A percentile compares a stretch with the other conserved stretches of the same genome.
These are phyloP conservation scores for Knufia fluminis DNA, from an alignment of 2,329 filamentous ascomycete species.

Conservation along the genomic window DNA sequence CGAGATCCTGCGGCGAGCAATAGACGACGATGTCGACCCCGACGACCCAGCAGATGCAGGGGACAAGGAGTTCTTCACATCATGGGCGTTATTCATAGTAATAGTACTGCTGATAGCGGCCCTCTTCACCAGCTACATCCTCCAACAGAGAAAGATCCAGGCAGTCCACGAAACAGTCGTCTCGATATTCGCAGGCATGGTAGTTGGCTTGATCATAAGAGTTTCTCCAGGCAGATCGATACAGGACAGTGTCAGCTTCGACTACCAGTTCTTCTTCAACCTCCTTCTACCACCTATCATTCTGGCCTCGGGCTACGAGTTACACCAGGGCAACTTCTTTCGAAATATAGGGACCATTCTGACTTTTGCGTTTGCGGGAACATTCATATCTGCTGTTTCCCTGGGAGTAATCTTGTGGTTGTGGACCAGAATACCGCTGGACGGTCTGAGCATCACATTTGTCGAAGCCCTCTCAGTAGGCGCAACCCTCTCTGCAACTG, in stretches of 20 bases:
- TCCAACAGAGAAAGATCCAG: conserved; percentile 94
- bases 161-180: conserved; percentile 97
- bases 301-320: conserved; percentile 88
- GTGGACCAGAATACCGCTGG: conserved; percentile 78
- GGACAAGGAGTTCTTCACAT: conserved; percentile 88
- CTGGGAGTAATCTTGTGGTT: conserved; percentile 80
- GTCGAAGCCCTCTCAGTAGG: conserved; percentile 95
- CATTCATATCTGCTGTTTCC: conserved; percentile 93
- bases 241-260: conserved; percentile 85
- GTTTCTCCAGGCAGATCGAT: conserved; percentile 74
- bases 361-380: conserved; percentile 94
- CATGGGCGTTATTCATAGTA: conserved; percentile 95
- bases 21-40: conserved; percentile 4
- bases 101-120: conserved; percentile 89
- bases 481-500: conserved; percentile 90
- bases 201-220: conserved; percentile 79
- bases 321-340: conserved; percentile 99
- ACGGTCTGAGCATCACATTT: conserved; percentile 77
- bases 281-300: conserved; percentile 97
- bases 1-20: conserved; percentile 7
- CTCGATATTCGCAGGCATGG: conserved; percentile 97
- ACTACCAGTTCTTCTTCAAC: conserved; percentile 99
- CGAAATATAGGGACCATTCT: conserved; percentile 94
- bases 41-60: conserved; percentile 63
- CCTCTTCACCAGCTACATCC: conserved; percentile 92